Percentiles rank a stretch among this genome's conserved stretches.
phyloP scores from a whole-genome alignment of 345 rosid genomes.

The Barbarea vulgaris region DNA sequence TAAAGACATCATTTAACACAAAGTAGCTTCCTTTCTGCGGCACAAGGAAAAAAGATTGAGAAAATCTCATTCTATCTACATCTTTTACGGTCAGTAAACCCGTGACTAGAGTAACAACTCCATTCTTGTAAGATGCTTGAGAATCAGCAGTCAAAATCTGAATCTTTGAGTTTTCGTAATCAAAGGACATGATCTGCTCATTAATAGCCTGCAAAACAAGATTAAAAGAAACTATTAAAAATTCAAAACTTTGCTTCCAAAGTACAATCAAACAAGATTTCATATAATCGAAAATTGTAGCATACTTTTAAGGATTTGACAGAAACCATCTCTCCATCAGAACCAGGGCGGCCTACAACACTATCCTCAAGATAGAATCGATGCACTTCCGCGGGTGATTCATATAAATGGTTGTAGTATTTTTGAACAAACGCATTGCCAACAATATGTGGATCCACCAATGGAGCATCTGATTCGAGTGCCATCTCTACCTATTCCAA shows the following conservation, averaged over 20 bases:
- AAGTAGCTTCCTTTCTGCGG: constrained; percentile 72
- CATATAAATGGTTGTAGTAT: constrained; percentile 57
- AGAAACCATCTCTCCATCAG: constrained; percentile 64
- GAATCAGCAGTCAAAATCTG: constrained; percentile 74
- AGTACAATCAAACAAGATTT: background rate
- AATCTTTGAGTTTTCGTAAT: constrained; percentile 52
- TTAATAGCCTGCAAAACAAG: constrained; percentile 59
- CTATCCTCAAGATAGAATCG: constrained; percentile 72
- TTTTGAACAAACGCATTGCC: constrained; percentile 74
- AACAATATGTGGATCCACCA: constrained; percentile 51
- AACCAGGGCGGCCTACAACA: constrained; percentile 59
- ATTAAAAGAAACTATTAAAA: background rate
- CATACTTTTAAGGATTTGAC: constrained; percentile 65
- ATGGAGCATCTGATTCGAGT: constrained; percentile 46
- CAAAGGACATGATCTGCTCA: constrained; percentile 64
- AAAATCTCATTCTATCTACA: constrained; percentile 53
- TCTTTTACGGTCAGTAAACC: constrained; percentile 65
- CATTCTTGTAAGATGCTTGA: constrained; percentile 56
- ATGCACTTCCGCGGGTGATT: constrained; percentile 53
- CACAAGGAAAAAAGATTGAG: constrained; percentile 80
- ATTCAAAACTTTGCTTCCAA: constrained; percentile 8
- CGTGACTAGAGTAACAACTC: constrained; percentile 75
- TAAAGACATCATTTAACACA: constrained; percentile 80
- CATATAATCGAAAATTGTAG: background rate
- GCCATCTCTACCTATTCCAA: constrained; percentile 52